Percentiles rank a stretch among this genome's conserved stretches.
phyloP scores from a whole-genome alignment of 1,139 yeast genomes.

The Pichia inconspicua region DNA sequence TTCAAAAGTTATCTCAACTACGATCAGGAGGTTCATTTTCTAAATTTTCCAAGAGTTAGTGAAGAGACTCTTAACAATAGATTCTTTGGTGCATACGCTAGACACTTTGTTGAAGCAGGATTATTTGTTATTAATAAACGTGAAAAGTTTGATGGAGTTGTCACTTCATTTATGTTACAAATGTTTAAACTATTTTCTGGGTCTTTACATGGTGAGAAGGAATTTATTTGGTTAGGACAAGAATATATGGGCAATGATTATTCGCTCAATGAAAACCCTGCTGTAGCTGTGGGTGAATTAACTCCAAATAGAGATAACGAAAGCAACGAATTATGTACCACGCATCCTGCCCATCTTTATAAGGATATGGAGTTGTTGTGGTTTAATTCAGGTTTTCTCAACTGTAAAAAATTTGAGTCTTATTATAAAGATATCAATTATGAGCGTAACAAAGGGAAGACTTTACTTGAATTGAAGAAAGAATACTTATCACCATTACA shows the following conservation, averaged over 20 bases:
- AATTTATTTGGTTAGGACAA: slow-evolving; percentile 55
- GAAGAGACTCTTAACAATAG: slow-evolving; percentile 22
- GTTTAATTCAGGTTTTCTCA: slow-evolving; percentile 62
- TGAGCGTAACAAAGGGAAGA: slow-evolving; percentile 24
- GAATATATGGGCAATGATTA: slow-evolving; percentile 45
- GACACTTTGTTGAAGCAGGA: slow-evolving; percentile 55
- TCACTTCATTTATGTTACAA: slow-evolving; percentile 37
- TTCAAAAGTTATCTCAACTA: slow-evolving; percentile 39
- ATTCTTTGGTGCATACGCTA: slow-evolving; percentile 37
- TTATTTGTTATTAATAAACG: slow-evolving; percentile 40
- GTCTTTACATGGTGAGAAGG: slow-evolving; percentile 50
- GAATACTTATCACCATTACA: slow-evolving; percentile 39
- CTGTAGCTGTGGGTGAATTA: slow-evolving; percentile 45
- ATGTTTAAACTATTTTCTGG: slow-evolving; percentile 26
- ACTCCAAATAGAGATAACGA: slow-evolving; percentile 26
- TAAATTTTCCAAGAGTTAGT: slow-evolving; percentile 16
- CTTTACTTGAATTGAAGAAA: slow-evolving; percentile 26
- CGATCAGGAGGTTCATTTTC: slow-evolving; percentile 21
- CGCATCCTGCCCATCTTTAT: slow-evolving; percentile 61
- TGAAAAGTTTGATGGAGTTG: slow-evolving; percentile 38
- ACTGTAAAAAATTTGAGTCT: slow-evolving; percentile 45
- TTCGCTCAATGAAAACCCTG: slow-evolving; percentile 40
- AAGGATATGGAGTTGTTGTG: slow-evolving; percentile 44
- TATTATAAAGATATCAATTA: slow-evolving; percentile 29
- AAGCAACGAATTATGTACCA: slow-evolving; percentile 49